Percentiles rank a stretch among this genome's conserved stretches.
Conservation (phyloP, 768 basidiomycete genomes). For the Auriscalpium microsporum region DNA sequence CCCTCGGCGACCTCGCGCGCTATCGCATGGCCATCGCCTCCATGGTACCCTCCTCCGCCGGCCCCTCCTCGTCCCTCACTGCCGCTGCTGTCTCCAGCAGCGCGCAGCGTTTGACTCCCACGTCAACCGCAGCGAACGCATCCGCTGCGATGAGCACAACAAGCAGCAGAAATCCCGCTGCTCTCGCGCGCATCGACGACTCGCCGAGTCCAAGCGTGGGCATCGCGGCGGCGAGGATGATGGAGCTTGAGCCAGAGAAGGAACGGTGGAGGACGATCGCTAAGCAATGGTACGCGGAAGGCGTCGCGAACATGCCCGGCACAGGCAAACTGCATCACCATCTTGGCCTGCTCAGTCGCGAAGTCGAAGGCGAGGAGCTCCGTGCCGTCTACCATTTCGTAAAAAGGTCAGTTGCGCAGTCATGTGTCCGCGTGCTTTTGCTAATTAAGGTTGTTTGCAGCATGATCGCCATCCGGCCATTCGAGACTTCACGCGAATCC, state of each 20-base stretch:
- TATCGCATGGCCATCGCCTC: conserved; percentile 96
- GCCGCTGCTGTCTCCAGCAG: conserved; percentile 42
- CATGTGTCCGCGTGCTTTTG: neutral
- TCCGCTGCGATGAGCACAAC: conserved; percentile 5
- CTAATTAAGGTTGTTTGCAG: conserved; percentile 31
- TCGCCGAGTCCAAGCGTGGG: conserved; percentile 66
- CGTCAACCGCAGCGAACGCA: conserved; percentile 6
- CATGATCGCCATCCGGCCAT: conserved; percentile 87
- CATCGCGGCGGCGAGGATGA: conserved; percentile 65
- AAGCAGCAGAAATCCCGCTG: conserved; percentile 8
- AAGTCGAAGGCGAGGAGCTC: conserved; percentile 75
- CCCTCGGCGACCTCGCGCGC: conserved; percentile 90
- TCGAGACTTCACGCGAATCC: conserved; percentile 81
- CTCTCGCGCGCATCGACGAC: conserved; percentile 21
- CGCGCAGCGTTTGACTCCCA: conserved; percentile 20
- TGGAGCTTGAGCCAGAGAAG: conserved; percentile 85
- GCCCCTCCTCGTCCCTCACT: conserved; percentile 36
- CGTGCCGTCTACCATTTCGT: conserved; percentile 87
- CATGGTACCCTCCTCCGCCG: conserved; percentile 49
- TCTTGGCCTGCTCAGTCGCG: conserved; percentile 78
- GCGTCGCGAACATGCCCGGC: conserved; percentile 85
- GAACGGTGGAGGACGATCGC: conserved; percentile 89
- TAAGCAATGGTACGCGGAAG: conserved; percentile 86
- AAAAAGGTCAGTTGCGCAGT: conserved; percentile 61
- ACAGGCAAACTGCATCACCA: conserved; percentile 93